phyloP scores from a whole-genome alignment of 1,139 yeast genomes.

The Nadsonia starkeyi-henricii region DNA sequence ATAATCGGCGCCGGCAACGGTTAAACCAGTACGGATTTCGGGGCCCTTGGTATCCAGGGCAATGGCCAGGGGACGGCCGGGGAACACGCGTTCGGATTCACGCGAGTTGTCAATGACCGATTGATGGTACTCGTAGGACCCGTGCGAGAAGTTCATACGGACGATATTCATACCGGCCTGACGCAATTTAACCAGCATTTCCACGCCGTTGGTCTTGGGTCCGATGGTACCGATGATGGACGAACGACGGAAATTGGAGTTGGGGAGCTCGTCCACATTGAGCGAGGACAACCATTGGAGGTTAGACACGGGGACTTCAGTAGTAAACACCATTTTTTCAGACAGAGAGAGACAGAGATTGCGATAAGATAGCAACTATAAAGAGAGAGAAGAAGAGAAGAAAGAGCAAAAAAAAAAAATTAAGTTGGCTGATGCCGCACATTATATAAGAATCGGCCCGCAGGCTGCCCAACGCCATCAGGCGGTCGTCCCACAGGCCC shows the following conservation, averaged over 20 bases:
- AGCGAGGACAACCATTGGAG: conserved; percentile 74
- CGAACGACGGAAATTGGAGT: conserved; percentile 79
- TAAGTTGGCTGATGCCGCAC: background rate
- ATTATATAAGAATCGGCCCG: no score
- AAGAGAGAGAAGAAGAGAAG: conserved; percentile 3
- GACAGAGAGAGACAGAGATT: background rate
- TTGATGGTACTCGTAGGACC: conserved; percentile 94
- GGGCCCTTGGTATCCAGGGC: conserved; percentile 99
- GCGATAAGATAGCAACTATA: background rate
- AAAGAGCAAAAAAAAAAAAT: background rate
- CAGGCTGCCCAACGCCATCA: no score
- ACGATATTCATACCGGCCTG: conserved; percentile 95
- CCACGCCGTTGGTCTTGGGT: conserved; percentile 90
- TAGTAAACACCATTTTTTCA: conserved; percentile 17
- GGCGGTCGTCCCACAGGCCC: no score
- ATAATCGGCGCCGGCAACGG: conserved; percentile 62
- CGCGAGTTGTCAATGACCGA: conserved; percentile 91
- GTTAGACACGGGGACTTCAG: conserved; percentile 24
- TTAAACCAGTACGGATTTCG: conserved; percentile 97
- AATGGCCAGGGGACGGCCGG: conserved; percentile 95
- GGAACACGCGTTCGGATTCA: conserved; percentile 76
- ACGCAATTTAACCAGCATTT: conserved; percentile 73
- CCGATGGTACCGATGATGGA: conserved; percentile 97
- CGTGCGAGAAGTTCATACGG: conserved; percentile 98
- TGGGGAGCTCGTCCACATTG: conserved; percentile 67